A percentile compares a stretch with the other conserved stretches of the same genome.
phyloP scores from a whole-genome alignment of 495 filamentous ascomycete genomes.

The Penicillium paxilli region DNA sequence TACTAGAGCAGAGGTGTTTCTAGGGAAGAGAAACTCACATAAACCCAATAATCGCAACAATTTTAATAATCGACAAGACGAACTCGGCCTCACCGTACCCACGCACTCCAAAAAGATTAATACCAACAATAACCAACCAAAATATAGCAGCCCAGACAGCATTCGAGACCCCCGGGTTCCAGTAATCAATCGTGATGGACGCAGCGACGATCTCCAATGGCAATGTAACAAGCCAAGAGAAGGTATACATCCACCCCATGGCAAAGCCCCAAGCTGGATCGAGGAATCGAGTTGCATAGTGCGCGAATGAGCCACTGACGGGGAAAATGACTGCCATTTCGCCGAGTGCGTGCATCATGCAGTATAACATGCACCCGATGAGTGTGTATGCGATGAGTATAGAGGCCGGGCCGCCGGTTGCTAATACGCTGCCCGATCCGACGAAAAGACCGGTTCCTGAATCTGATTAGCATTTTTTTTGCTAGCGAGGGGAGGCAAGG shows the following conservation, averaged over 20 bases:
- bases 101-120: conserved; percentile 85
- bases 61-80: conserved; percentile 83
- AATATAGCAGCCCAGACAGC: conserved; percentile 85
- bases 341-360: conserved; percentile 86
- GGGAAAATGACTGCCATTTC: conserved; percentile 92
- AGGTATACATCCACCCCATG: conserved; percentile 97
- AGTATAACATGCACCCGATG: conserved; percentile 88
- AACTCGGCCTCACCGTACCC: conserved; percentile 93
- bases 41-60: conserved; percentile 83
- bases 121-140: conserved; percentile 66
- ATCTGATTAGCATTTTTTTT: not conserved
- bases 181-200: conserved; percentile 84
- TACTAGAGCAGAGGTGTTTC: no score
- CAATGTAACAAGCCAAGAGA: conserved; percentile 89
- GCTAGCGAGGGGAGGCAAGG: not conserved
- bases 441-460: conserved; percentile 89
- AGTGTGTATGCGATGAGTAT: conserved; percentile 81
- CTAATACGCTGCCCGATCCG: conserved; percentile 75
- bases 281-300: conserved; percentile 87
- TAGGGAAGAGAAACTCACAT: conserved; percentile 56
- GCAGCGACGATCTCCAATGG: conserved; percentile 91
- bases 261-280: conserved; percentile 97
- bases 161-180: conserved; percentile 66
- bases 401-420: conserved; percentile 79
- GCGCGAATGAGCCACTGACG: conserved; percentile 88